Evolutionary conservation across 1,284 basidiomycete genomes (phyloP).

Genomic region (Tylopilus sp.): DNA sequence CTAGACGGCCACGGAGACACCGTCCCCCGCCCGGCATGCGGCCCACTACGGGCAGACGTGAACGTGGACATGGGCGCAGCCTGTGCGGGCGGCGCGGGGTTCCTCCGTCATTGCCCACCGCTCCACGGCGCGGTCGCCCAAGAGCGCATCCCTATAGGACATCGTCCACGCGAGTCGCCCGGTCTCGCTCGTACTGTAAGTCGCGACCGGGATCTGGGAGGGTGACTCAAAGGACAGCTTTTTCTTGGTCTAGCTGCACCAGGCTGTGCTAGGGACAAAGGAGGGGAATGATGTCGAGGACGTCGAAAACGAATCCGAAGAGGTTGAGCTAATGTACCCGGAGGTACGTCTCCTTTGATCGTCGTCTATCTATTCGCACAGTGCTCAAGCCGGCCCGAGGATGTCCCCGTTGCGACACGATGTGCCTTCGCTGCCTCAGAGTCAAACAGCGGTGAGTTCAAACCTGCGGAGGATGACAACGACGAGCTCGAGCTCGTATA

Average conservation of each 20-base stretch:
- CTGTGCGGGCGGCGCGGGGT: slow-evolving; percentile 5
- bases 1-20: too few relatives aligned
- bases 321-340: slow-evolving; percentile 24
- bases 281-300: neutral
- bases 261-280: neutral
- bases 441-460: neutral
- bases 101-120: neutral
- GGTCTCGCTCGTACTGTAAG: slow-evolving; percentile 4
- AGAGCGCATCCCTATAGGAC: slow-evolving; percentile 1
- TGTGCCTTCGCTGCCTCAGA: neutral
- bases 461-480: slow-evolving; percentile 4
- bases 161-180: too few relatives aligned
- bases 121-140: neutral
- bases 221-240: neutral
- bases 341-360: slow-evolving; percentile 12
- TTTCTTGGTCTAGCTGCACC: neutral
- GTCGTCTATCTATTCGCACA: neutral
- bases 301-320: slow-evolving; percentile 8
- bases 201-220: neutral
- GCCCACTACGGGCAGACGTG: too few relatives aligned
- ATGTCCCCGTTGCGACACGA: neutral
- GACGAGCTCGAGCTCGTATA: slow-evolving; percentile 20
- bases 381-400: slow-evolving; percentile 8
- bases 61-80: slow-evolving; percentile 12
- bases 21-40: too few relatives aligned